These are phyloP conservation scores for Amniculicola lignicola DNA, from an alignment of 495 filamentous ascomycete species.

Conservation along the genomic window DNA sequence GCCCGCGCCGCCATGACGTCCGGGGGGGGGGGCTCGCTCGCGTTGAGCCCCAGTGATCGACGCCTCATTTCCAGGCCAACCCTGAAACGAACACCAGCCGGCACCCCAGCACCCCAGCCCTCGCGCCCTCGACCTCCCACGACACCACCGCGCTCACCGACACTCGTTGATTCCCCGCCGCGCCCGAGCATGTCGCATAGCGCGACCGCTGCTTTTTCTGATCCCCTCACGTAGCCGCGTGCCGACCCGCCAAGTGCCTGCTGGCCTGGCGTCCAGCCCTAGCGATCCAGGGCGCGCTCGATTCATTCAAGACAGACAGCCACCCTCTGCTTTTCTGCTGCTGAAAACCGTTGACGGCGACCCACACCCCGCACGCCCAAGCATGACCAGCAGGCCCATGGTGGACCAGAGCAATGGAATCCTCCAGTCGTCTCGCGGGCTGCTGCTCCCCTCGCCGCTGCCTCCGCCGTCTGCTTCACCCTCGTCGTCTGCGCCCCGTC, in stretches of 20 bases:
- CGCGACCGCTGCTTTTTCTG: not conserved
- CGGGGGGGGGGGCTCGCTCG: no score
- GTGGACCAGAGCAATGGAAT: slow-evolving; percentile 30
- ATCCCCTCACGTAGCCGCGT: slow-evolving; percentile 17
- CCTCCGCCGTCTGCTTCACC: slow-evolving; percentile 12
- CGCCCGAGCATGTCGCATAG: slow-evolving; percentile 9
- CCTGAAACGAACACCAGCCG: not conserved
- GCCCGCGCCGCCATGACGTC: no score
- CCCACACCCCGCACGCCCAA: not conserved
- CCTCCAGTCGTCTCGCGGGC: not conserved
- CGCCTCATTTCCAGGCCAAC: no score
- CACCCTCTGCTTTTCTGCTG: not conserved
- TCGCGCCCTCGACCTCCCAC: not conserved
- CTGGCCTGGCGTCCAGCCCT: no score
- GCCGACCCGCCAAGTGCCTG: not conserved
- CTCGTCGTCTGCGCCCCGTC: slow-evolving; percentile 15
- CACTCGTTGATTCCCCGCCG: not conserved
- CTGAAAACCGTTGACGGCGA: not conserved
- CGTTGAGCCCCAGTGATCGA: no score
- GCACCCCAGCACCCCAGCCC: not conserved
- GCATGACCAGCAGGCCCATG: slow-evolving; percentile 23
- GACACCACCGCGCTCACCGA: not conserved
- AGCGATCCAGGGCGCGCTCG: not conserved
- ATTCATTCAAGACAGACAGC: not conserved
- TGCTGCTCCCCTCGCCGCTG: slow-evolving; percentile 13